Percentiles rank a stretch among this genome's conserved stretches.
Conservation (phyloP, 257 asterid genomes). For the Gentiana dahurica region DNA sequence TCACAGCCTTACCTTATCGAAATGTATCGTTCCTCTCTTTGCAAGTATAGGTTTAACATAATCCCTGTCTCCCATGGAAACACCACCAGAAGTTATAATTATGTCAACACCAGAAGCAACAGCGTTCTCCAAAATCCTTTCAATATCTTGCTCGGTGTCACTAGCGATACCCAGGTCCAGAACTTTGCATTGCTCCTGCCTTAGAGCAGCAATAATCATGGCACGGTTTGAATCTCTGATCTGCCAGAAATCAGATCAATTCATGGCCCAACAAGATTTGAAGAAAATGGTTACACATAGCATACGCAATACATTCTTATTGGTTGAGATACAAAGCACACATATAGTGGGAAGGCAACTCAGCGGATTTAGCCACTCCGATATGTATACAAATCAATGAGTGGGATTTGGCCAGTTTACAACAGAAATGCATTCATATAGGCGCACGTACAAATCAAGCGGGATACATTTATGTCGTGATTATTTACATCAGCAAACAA, state of each 20-base stretch:
- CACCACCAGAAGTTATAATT: constrained; percentile 91
- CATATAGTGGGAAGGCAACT: no score
- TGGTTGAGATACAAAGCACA: neutral
- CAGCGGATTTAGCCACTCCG: no score
- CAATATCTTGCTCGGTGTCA: constrained; percentile 65
- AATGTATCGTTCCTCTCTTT: constrained; percentile 59
- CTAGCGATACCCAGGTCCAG: constrained; percentile 82
- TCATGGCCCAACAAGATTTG: neutral
- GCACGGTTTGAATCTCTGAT: constrained; percentile 97
- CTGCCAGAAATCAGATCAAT: constrained; percentile 28
- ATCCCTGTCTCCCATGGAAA: constrained; percentile 99
- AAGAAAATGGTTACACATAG: neutral
- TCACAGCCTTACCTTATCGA: constrained; percentile 61
- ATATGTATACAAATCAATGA: no score
- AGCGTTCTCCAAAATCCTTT: constrained; percentile 49
- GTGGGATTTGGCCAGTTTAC: no score
- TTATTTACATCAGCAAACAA: no score
- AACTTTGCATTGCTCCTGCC: constrained; percentile 65
- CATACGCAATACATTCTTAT: neutral
- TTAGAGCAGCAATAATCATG: constrained; percentile 74
- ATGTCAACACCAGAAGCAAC: constrained; percentile 67
- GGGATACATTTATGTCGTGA: no score
- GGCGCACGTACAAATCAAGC: no score
- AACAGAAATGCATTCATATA: no score
- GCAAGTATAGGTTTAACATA: constrained; percentile 80